Evolutionary conservation across 2,329 filamentous ascomycete species (phyloP), one percentile per base, ranked within the genome.

Genomic region (Plenodomus lindquistii): DNA sequence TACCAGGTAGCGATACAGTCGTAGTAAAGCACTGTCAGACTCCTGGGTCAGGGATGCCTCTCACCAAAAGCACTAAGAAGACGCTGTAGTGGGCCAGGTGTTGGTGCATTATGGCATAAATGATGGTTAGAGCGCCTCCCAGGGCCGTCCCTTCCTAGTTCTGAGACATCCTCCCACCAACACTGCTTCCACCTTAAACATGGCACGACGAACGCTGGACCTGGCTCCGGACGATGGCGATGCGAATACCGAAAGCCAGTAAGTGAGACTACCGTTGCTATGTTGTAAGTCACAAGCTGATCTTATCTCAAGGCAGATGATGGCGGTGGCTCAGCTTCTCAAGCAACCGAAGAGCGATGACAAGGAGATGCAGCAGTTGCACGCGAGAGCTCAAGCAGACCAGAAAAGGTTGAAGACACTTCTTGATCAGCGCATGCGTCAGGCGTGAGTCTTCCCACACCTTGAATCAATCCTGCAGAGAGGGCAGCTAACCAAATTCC

Each of bases 161-260:
- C 18, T 31, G n/a, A 17, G 15, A 34, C 37, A 18, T 15, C 13
- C 20, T 34, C 10, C 40, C 40, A 15, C 21, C 27, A 20, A 20
- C 29, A n/a, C 42, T 34, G 16, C n/a, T 24, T 19, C 18, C 17
- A 31, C 16, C 35, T n/a, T 37, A 21, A 45, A 16, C 17, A 65
- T 65, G 62, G 55, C 57, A 18, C 50, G 53, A 34, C 53, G 44
- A 45, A 36, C 20, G 35, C 36, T 39, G 7, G 39, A 50, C 6
- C 11, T 27, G 36, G 27, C 34, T 11, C 36, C 34, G 10, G 54
- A 57, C 16, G 54, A 55, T 8, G 51, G 53, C 9, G 45, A 35
- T 16, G 36, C 35, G 10, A 49, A 38, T 4, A 62, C 59, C 2
- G 59, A 65, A 27, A 69, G 58, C 52, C 66, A 66, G 66, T 69